phyloP scores from a whole-genome alignment of 2,329 filamentous ascomycete species.

The Pleochaeta shiraiana region DNA sequence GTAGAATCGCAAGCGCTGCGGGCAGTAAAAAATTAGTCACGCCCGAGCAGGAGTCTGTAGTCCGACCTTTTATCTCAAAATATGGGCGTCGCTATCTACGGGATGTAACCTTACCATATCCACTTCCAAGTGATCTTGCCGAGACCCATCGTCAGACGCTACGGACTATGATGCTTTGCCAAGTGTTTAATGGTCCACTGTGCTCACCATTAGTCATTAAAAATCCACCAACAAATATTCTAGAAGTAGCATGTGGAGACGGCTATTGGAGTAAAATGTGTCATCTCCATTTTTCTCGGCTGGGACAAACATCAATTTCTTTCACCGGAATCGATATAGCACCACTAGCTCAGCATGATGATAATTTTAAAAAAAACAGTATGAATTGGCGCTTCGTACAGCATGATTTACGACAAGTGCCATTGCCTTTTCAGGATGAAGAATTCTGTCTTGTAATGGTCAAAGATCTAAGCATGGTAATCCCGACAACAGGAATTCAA shows the following conservation, averaged over 20 bases:
- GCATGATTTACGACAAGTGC: slow-evolving; percentile 56
- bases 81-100: slow-evolving; percentile 70
- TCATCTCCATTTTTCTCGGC: slow-evolving; percentile 51
- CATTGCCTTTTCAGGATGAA: slow-evolving; percentile 55
- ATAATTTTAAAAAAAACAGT: slow-evolving; percentile 27
- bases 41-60: slow-evolving; percentile 4
- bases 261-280: slow-evolving; percentile 83
- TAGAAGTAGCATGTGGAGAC: slow-evolving; percentile 74
- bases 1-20: slow-evolving; percentile 14
- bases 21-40: slow-evolving; percentile 9
- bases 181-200: slow-evolving; percentile 60
- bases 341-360: slow-evolving; percentile 30
- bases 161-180: slow-evolving; percentile 58
- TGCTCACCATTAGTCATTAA: slow-evolving; percentile 45
- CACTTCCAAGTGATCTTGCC: slow-evolving; percentile 68
- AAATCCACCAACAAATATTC: slow-evolving; percentile 50
- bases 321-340: slow-evolving; percentile 74
- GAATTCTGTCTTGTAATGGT: slow-evolving; percentile 79
- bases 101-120: slow-evolving; percentile 50
- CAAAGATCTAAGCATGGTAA: slow-evolving; percentile 54
- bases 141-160: slow-evolving; percentile 78
- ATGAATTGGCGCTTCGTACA: slow-evolving; percentile 80
- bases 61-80: slow-evolving; percentile 41
- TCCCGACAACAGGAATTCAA: slow-evolving; percentile 34
- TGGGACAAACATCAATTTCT: slow-evolving; percentile 44